A percentile compares a stretch with the other conserved stretches of the same genome.
Conservation (phyloP, 495 filamentous ascomycete species). For the Penicillium samsonianum region DNA sequence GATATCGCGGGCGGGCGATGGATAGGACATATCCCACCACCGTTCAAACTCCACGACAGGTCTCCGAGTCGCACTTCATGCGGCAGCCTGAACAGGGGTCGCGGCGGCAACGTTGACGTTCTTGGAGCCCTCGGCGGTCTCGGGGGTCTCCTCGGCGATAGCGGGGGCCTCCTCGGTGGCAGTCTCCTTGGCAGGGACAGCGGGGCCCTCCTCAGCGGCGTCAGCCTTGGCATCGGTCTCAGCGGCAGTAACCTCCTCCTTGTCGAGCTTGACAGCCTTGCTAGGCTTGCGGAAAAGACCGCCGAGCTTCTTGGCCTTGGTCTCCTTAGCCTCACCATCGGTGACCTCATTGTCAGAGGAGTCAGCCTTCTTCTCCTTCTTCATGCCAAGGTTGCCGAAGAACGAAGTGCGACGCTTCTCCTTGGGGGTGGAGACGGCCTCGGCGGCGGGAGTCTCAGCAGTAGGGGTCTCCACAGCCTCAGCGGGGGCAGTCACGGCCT, state of each 20-base stretch:
- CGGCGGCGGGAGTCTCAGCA: slow-evolving; percentile 36
- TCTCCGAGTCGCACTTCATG: slow-evolving; percentile 41
- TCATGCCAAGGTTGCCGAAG: slow-evolving; percentile 53
- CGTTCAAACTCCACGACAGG: slow-evolving; percentile 44
- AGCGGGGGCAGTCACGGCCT: slow-evolving; percentile 44
- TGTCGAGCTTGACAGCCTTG: slow-evolving; percentile 53
- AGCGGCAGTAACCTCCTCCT: slow-evolving; percentile 36
- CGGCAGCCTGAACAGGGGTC: slow-evolving; percentile 52
- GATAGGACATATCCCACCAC: slow-evolving; percentile 44
- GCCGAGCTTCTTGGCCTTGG: slow-evolving; percentile 55
- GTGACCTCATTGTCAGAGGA: slow-evolving; percentile 53
- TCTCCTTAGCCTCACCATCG: slow-evolving; percentile 48
- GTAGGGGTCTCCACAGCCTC: slow-evolving; percentile 44
- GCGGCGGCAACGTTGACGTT: slow-evolving; percentile 38
- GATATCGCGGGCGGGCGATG: slow-evolving; percentile 20
- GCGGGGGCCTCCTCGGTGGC: slow-evolving; percentile 33
- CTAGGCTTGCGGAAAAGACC: slow-evolving; percentile 59
- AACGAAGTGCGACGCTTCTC: slow-evolving; percentile 58
- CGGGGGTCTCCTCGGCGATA: slow-evolving; percentile 30
- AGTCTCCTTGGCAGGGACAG: slow-evolving; percentile 34
- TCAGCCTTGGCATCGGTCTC: slow-evolving; percentile 41
- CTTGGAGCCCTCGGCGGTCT: slow-evolving; percentile 35
- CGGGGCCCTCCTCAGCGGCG: slow-evolving; percentile 30
- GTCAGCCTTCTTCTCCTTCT: slow-evolving; percentile 54
- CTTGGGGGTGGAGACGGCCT: slow-evolving; percentile 42